These are phyloP conservation scores for Globisporangium ultimum DNA, from an alignment of 352 stramenopile genomes.

Conservation along the genomic window DNA sequence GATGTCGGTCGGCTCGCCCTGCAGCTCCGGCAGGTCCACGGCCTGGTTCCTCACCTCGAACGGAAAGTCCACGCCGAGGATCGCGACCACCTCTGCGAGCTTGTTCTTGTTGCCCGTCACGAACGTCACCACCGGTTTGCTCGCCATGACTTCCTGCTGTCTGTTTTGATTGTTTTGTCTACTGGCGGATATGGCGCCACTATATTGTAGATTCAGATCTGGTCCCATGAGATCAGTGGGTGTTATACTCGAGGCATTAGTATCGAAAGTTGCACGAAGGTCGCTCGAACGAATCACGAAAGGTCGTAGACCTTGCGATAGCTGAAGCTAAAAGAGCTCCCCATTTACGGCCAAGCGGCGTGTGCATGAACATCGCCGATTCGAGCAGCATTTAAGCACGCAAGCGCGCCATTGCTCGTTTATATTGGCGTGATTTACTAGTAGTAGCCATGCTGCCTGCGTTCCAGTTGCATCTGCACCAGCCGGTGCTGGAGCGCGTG, in stretches of 20 bases:
- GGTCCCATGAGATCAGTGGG: background rate
- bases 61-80: conserved; percentile 82
- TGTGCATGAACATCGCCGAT: background rate
- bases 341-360: background rate
- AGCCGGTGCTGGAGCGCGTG: conserved; percentile 74
- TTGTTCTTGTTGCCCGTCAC: conserved; percentile 89
- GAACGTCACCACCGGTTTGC: conserved; percentile 44
- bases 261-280: conserved; percentile 19
- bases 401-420: no score
- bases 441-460: conserved; percentile 49
- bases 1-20: conserved; percentile 95
- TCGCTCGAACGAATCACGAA: conserved; percentile 10
- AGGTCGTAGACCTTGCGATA: conserved; percentile 3
- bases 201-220: no score
- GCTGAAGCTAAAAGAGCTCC: background rate
- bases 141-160: conserved; percentile 10
- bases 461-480: conserved; percentile 81
- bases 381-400: no score
- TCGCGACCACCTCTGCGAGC: conserved; percentile 74
- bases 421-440: no score
- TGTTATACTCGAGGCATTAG: background rate
- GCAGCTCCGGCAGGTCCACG: conserved; percentile 96
- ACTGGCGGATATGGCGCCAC: background rate
- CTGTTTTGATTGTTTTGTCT: background rate
- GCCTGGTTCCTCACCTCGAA: conserved; percentile 92